Base-by-base conservation (phyloP, 768 basidiomycete species). In the Crepidotus variabilis region DNA sequence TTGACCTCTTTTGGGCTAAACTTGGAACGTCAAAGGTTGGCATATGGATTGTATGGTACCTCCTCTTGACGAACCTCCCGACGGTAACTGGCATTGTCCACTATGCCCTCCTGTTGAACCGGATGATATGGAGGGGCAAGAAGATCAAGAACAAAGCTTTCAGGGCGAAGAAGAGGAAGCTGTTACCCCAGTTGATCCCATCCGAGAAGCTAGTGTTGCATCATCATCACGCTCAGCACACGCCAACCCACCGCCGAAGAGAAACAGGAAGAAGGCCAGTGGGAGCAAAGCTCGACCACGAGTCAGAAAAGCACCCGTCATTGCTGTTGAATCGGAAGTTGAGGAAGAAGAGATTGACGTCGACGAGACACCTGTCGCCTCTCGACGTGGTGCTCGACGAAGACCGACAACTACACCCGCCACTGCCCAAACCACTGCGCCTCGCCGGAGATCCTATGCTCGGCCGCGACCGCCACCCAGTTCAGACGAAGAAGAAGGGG, bases 11-110 rank as follows among this genome's bases (percentile, higher is more conserved):
- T 28, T 43, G 21, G 24, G 33, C 22, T 45, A 22, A 35, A 51
- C 21, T 63, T 54, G 32, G 57, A 28, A 28, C 47, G 22, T 56
- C 35, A 13, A 60, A 87, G 92, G 91, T 34, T 93, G 90, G 89
- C 92, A 94, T 70, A 84, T 86, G 79, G 82, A 86, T 61, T 94
- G 90, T 69, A 78, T 94, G 55, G 62, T 72, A 35, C 92, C 94
- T 33, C 86, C 90, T 0, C 72, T 97, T 14, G 72, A 78, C 54
- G 76, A 82, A 56, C 76, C 85, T 33, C 94, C 94, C 1, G 79
- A 84, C 35, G 92, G 92, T 62, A 78, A 78, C 67, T 94, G 88
- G 89, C 78, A 82, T 63, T 92, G 90, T 68, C 88, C 88, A 22
- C 57, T 69, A 24, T 92, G 90, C 66, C 79, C 77, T 18, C 71